phyloP scores from a whole-genome alignment of 176 grass and related monocot species.

The Cocos nucifera region DNA sequence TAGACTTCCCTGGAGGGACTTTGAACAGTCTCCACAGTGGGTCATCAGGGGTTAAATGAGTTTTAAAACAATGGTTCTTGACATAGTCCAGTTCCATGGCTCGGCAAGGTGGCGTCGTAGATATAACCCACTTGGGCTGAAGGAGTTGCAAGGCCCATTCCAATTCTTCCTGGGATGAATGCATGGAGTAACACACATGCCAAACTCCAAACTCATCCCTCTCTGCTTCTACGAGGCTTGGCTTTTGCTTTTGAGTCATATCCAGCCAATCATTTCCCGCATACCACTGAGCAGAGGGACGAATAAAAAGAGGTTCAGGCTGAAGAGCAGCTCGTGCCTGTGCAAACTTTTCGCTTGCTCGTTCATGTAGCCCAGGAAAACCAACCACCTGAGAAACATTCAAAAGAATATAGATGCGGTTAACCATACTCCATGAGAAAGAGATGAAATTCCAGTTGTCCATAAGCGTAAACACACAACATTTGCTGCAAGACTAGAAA shows the following conservation, averaged over 20 bases:
- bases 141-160: conserved; percentile 67
- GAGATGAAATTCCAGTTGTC: neutral
- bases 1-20: conserved; percentile 26
- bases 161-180: conserved; percentile 75
- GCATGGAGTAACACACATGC: conserved; percentile 89
- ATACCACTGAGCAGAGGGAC: conserved; percentile 82
- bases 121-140: conserved; percentile 81
- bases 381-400: conserved; percentile 39
- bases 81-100: conserved; percentile 87
- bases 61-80: conserved; percentile 71
- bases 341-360: conserved; percentile 41
- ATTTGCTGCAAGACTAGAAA: too few species aligned
- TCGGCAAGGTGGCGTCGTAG: conserved; percentile 65
- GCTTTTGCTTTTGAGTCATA: conserved; percentile 23
- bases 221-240: conserved; percentile 49
- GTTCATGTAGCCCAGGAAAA: conserved; percentile 49
- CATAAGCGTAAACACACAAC: too few species aligned
- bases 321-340: conserved; percentile 40
- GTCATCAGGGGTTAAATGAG: conserved; percentile 50
- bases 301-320: conserved; percentile 68
- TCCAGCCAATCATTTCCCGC: conserved; percentile 18
- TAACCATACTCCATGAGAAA: neutral
- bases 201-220: conserved; percentile 65
- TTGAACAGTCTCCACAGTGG: conserved; percentile 70
- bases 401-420: too few species aligned